Evolutionary conservation across 768 basidiomycete genomes (phyloP).

Genomic region (Russula foetens): DNA sequence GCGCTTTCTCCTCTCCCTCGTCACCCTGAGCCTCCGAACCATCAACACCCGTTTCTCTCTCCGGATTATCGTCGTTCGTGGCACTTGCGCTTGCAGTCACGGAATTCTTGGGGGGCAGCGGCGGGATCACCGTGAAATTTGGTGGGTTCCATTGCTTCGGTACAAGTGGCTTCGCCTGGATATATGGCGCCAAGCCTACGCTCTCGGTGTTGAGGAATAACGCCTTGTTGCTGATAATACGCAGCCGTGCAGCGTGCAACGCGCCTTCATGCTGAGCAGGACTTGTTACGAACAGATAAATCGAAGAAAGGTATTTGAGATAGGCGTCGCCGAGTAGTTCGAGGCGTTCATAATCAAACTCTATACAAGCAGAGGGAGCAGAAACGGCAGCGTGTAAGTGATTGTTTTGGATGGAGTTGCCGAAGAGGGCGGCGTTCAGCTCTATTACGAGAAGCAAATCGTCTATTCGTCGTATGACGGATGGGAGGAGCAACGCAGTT

Average conservation of each 20-base stretch:
- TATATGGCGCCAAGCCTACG: slow-evolving; percentile 59
- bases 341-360: slow-evolving; percentile 75
- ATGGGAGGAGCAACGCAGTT: slow-evolving; percentile 64
- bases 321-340: slow-evolving; percentile 83
- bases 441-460: slow-evolving; percentile 71
- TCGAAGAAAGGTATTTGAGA: slow-evolving; percentile 69
- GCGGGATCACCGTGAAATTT: slow-evolving; percentile 28
- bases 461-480: slow-evolving; percentile 63
- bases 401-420: slow-evolving; percentile 50
- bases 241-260: slow-evolving; percentile 57
- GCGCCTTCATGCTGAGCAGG: slow-evolving; percentile 58
- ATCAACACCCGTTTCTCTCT: not conserved
- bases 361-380: slow-evolving; percentile 59
- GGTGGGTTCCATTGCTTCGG: slow-evolving; percentile 60
- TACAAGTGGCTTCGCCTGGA: slow-evolving; percentile 65
- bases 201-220: slow-evolving; percentile 47
- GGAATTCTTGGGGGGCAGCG: slow-evolving; percentile 5
- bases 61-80: not conserved
- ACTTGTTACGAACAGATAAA: slow-evolving; percentile 65
- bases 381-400: slow-evolving; percentile 60
- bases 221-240: slow-evolving; percentile 67
- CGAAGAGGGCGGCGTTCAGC: slow-evolving; percentile 61
- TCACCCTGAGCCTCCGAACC: not conserved
- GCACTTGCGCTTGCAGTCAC: not conserved
- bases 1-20: not conserved